Conservation (phyloP, 371 early-diverging fungal genomes). For the Rhizopus arrhizus region DNA sequence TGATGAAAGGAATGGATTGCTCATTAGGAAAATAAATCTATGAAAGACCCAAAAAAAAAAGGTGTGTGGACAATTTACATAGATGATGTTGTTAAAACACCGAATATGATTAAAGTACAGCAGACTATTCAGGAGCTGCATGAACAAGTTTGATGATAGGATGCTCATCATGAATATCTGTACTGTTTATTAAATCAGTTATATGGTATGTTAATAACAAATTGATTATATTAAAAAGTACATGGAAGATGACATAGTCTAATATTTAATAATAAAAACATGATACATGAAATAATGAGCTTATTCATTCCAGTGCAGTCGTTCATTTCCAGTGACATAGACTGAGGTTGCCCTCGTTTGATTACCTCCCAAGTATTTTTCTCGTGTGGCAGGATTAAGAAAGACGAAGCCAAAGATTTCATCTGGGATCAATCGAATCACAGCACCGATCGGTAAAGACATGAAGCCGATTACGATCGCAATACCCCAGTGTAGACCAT, state of each 20-base stretch:
- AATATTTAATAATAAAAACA: too few species aligned
- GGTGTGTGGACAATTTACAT: neutral
- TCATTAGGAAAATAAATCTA: conserved; percentile 12
- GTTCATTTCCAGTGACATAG: conserved; percentile 38
- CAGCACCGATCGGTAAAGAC: conserved; percentile 63
- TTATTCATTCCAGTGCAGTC: conserved; percentile 28
- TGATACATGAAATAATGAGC: neutral
- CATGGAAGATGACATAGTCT: too few species aligned
- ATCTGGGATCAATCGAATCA: conserved; percentile 64
- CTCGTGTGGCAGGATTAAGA: conserved; percentile 14
- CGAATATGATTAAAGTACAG: too few species aligned
- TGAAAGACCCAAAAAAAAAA: neutral
- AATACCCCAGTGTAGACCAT: conserved; percentile 60
- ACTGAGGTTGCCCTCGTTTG: conserved; percentile 17
- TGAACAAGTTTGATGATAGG: too few species aligned
- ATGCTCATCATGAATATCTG: too few species aligned
- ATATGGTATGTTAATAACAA: too few species aligned
- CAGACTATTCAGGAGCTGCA: too few species aligned
- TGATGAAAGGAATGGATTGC: conserved; percentile 27
- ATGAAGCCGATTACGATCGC: conserved; percentile 60
- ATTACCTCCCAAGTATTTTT: conserved; percentile 20
- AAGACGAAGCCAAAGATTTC: conserved; percentile 27
- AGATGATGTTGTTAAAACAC: too few species aligned
- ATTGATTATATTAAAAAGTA: too few species aligned
- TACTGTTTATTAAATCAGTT: too few species aligned